phyloP scores from a whole-genome alignment of 805 yeast genomes.

The Yarrowia keelungensis region DNA sequence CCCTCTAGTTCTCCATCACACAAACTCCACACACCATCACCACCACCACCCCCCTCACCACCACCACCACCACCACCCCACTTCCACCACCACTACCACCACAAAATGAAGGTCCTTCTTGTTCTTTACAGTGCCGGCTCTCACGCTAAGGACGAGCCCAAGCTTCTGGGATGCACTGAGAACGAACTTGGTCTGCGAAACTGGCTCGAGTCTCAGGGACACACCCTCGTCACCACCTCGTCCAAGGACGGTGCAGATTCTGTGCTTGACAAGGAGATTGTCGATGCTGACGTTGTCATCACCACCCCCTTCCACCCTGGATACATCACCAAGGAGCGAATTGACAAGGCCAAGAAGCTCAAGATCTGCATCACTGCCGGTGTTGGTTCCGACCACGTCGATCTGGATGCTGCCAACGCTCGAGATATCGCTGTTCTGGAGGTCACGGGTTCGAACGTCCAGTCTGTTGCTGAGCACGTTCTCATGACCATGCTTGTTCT shows the following conservation, averaged over 20 bases:
- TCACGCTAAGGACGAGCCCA: slow-evolving; percentile 66
- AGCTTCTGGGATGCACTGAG: slow-evolving; percentile 72
- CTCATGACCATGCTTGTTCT: slow-evolving; percentile 73
- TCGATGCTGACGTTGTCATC: slow-evolving; percentile 76
- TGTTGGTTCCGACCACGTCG: slow-evolving; percentile 81
- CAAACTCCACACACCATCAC: not conserved
- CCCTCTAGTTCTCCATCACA: not conserved
- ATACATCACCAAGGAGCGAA: slow-evolving; percentile 67
- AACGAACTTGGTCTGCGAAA: slow-evolving; percentile 74
- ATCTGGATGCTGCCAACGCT: slow-evolving; percentile 65
- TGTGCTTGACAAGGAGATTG: slow-evolving; percentile 66
- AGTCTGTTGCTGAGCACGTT: slow-evolving; percentile 82
- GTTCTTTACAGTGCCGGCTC: slow-evolving; percentile 64
- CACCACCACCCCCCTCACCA: not conserved
- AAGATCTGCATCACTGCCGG: slow-evolving; percentile 77
- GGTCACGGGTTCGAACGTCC: slow-evolving; percentile 83
- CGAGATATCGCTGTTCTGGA: slow-evolving; percentile 70
- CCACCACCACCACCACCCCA: not conserved
- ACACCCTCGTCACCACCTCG: slow-evolving; percentile 67
- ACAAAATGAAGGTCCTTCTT: slow-evolving; percentile 55
- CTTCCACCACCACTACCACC: not conserved
- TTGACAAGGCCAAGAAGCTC: slow-evolving; percentile 67
- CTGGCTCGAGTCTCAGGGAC: slow-evolving; percentile 71
- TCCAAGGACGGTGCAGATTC: slow-evolving; percentile 70
- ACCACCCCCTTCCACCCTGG: slow-evolving; percentile 85